phyloP scores from a whole-genome alignment of 139 green algal genomes.

The Marvania coccoides region DNA sequence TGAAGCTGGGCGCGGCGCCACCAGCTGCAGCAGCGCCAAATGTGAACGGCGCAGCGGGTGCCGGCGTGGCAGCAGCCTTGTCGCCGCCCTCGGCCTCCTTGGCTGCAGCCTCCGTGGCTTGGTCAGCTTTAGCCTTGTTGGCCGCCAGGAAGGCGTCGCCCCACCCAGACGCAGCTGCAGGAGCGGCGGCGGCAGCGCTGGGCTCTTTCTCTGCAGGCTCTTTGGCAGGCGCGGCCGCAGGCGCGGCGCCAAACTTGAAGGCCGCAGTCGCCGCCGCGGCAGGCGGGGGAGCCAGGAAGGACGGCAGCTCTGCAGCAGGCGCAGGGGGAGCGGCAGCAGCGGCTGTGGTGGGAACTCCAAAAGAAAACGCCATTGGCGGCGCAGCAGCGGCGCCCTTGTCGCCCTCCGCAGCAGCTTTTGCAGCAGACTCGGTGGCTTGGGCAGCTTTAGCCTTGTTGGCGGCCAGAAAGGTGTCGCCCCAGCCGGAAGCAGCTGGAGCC shows the following conservation, averaged over 20 bases:
- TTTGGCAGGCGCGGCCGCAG: not conserved
- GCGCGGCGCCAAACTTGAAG: not conserved
- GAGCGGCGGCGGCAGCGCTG: not conserved
- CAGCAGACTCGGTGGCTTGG: slow-evolving; percentile 4
- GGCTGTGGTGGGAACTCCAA: not conserved
- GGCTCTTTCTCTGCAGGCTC: not conserved
- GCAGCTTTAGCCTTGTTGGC: slow-evolving; percentile 9
- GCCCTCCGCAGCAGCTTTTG: slow-evolving; percentile 2
- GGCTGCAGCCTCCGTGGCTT: not conserved
- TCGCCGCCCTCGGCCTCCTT: not conserved
- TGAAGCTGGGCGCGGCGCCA: not conserved
- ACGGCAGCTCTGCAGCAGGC: not conserved
- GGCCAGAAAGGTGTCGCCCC: slow-evolving; percentile 16
- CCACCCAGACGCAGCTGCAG: slow-evolving; percentile 3
- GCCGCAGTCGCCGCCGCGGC: not conserved
- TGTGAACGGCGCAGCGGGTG: not conserved
- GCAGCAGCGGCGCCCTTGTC: not conserved
- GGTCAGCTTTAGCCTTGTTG: not conserved
- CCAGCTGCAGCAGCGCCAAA: not conserved
- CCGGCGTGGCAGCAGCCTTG: not conserved
- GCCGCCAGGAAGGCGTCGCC: slow-evolving; percentile 4
- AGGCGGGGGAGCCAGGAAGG: not conserved
- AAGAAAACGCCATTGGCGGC: not conserved
- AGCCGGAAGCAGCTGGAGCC: slow-evolving; percentile 4
- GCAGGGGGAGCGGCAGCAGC: not conserved